Percentiles rank a stretch among this genome's conserved stretches.
Conservation (phyloP, 805 yeast species). For the Sugiyamaella floridensis region DNA sequence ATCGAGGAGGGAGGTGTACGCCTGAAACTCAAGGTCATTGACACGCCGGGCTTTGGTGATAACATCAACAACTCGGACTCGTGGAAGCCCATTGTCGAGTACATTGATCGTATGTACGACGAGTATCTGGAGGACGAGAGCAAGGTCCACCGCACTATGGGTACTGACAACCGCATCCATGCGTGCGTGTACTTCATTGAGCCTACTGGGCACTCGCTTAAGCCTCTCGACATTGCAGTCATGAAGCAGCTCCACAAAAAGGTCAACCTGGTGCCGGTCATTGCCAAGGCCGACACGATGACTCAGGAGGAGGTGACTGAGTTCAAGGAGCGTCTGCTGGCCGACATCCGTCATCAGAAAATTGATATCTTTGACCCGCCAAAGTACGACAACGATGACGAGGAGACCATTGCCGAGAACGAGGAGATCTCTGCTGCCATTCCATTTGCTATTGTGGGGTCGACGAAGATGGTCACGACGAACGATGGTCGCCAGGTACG, state of each 20-base stretch:
- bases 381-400: slow-evolving; percentile 74
- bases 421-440: slow-evolving; percentile 59
- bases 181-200: slow-evolving; percentile 91
- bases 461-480: slow-evolving; percentile 60
- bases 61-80: slow-evolving; percentile 69
- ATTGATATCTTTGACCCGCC: slow-evolving; percentile 75
- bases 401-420: slow-evolving; percentile 64
- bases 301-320: slow-evolving; percentile 74
- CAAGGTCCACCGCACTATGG: slow-evolving; percentile 62
- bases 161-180: slow-evolving; percentile 80
- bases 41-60: slow-evolving; percentile 94
- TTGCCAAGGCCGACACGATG: slow-evolving; percentile 90
- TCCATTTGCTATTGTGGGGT: slow-evolving; percentile 94
- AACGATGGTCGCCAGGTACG: slow-evolving; percentile 75
- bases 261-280: slow-evolving; percentile 89
- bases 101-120: slow-evolving; percentile 80
- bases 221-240: slow-evolving; percentile 80
- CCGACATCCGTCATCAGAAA: slow-evolving; percentile 67
- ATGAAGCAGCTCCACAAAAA: slow-evolving; percentile 84
- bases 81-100: slow-evolving; percentile 89
- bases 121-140: slow-evolving; percentile 85
- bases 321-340: slow-evolving; percentile 71
- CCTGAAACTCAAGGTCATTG: slow-evolving; percentile 74
- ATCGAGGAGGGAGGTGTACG: slow-evolving; percentile 93
- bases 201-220: slow-evolving; percentile 93